phyloP scores from a whole-genome alignment of 73 alveolate species.

The Diophrys appendiculata region DNA sequence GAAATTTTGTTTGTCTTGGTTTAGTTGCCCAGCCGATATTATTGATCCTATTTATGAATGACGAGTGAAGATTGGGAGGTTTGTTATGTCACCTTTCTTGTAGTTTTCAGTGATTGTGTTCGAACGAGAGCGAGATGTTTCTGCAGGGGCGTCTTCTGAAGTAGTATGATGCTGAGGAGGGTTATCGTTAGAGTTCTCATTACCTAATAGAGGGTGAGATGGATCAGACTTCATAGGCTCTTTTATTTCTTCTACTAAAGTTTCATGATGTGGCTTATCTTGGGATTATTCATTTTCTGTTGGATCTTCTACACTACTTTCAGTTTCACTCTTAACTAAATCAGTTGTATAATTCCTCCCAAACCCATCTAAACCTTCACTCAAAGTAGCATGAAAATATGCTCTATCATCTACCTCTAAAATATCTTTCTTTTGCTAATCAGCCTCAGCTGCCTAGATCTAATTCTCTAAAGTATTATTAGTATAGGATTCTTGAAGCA shows the following conservation, averaged over 20 bases:
- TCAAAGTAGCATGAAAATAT: not conserved
- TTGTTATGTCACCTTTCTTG: not conserved
- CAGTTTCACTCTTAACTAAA: not conserved
- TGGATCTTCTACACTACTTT: not conserved
- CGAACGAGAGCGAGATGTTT: too few relatives aligned
- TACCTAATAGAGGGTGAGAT: too few relatives aligned
- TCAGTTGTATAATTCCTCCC: not conserved
- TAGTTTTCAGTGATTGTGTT: not conserved
- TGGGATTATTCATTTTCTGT: slow-evolving; percentile 8
- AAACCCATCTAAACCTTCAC: not conserved
- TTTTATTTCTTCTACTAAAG: too few relatives aligned
- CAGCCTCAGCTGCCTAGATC: too few relatives aligned
- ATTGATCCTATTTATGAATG: not conserved
- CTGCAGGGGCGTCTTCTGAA: too few relatives aligned
- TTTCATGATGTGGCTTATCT: not conserved
- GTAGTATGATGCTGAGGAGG: too few relatives aligned
- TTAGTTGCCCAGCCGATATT: not conserved
- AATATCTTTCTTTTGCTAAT: too few relatives aligned
- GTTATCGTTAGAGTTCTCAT: too few relatives aligned
- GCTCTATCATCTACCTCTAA: too few relatives aligned
- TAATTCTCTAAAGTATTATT: too few relatives aligned
- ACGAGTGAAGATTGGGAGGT: not conserved
- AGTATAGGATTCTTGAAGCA: too few relatives aligned
- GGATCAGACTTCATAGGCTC: too few relatives aligned
- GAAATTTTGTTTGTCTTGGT: not conserved